Base-by-base conservation (phyloP, 768 basidiomycete species). In the Amanita inopinata region DNA sequence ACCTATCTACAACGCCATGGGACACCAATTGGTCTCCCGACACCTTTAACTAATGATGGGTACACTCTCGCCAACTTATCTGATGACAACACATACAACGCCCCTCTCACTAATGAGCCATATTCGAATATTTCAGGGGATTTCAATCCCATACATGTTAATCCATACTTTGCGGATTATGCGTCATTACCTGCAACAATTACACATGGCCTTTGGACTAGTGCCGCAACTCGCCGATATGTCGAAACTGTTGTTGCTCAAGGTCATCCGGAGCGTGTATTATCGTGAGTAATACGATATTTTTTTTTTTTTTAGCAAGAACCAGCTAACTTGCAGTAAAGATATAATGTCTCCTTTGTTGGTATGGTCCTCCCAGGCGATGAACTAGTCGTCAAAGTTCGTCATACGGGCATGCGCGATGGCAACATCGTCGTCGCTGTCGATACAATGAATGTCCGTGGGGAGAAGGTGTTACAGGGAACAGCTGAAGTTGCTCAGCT, bases 61-160 rank as follows among this genome's bases (percentile, higher is more conserved):
- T 98, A 99, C 61, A 76, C 82, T 0, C 69, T 99, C 57, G 79
- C 82, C 25, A 78, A 64, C 31, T 57, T 68, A n/a, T 64, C 74
- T 2, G 67, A 71, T 18, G 67, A 73, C 12, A 80, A 82, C 7
- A 61, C 70, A 5, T 94, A 91, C 70, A 78, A 68, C 34, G 75
- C 94, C 3, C 94, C 94, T 18, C 66, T 86, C 33, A 89, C 88
- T 35, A 99, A 99, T 56, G 88, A 94, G 62, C 85, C 91, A 2
- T 99, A 98, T 65, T 97, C 93, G 3, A 79, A 81, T 61, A 76
- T 93, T 36, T 99, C 96, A 0, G 93, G 94, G 33, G 94, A 99
- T 63, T 98, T 90, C 72, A 98, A 99, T 61, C 96, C 96, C 20
- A 99, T 99, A 52, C 96, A 99, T 60, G 71, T 96, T 61, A 97